Evolutionary conservation across 345 rosid genomes (phyloP).

Genomic region (Eucalyptus pauciflora): DNA sequence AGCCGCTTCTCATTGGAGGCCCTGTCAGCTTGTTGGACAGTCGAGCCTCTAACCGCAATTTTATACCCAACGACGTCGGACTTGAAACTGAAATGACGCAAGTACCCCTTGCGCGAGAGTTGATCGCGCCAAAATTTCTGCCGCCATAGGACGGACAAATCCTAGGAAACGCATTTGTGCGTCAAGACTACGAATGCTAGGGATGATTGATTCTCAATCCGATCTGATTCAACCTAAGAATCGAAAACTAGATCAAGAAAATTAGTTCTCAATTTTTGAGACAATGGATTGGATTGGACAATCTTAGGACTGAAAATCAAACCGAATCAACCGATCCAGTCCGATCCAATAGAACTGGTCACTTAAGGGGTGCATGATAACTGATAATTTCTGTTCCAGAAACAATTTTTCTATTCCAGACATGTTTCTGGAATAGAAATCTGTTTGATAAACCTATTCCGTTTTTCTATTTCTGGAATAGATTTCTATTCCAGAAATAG

Average conservation of each 20-base stretch:
- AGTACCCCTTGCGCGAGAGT: background rate
- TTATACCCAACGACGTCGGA: background rate
- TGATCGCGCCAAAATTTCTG: background rate
- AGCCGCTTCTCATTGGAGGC: background rate
- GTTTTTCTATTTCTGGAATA: too few relatives aligned
- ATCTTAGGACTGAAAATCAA: fast-evolving
- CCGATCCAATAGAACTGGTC: fast-evolving
- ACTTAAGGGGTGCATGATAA: too few relatives aligned
- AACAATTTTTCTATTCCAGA: too few relatives aligned
- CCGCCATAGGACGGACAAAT: background rate
- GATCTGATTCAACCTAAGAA: fast-evolving
- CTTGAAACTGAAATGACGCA: background rate
- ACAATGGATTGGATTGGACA: fast-evolving
- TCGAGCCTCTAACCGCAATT: background rate
- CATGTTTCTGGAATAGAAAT: too few relatives aligned
- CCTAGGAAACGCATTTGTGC: background rate
- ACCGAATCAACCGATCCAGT: fast-evolving
- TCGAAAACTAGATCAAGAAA: fast-evolving
- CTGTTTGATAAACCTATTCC: too few relatives aligned
- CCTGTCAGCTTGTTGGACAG: background rate
- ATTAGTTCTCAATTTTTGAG: fast-evolving
- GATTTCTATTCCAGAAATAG: too few relatives aligned
- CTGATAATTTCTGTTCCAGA: too few relatives aligned
- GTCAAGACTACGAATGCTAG: fast-evolving
- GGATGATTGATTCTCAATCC: too few relatives aligned